Base-by-base conservation (phyloP, 2,329 filamentous ascomycete species). In the Diaporthe nobilis region DNA sequence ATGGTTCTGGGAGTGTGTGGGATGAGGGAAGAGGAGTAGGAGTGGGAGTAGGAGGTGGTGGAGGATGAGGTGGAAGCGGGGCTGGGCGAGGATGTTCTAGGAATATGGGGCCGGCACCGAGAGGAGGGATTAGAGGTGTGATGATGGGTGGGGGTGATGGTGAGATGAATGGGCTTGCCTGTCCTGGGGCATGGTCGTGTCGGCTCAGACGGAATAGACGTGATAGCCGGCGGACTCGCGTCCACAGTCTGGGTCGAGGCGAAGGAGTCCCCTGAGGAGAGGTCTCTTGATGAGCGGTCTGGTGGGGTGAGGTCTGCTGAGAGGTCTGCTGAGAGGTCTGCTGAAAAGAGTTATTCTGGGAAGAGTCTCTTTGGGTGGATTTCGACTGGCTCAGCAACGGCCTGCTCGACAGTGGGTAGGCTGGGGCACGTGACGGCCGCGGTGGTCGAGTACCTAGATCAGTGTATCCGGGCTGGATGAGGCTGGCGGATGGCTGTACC, bases 361-460 rank as follows among this genome's bases (percentile, higher is more conserved):
- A 31, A 1, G 25, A 5, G 25, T 15, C 22, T 9, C 2, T 65
- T 3, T 15, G 42, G 22, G 12, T 2, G 2, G 42, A 17, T 0
- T 20, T 5, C 17, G 47, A 20, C 34, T 55, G 47, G 34, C 9
- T 9, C 34, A 70, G 34, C 15, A 70, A 31, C 34, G 65, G 65
- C 34, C 65, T 53, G 34, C 34, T 70, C 49, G 65, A 39, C 49
- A 70, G 15, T 5, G 65, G 65, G 3, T 70, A 70, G 2, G 15
- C 31, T 20, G 65, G 65, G 4, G 65, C 47, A 7, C 65, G 65
- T 8, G 31, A 17, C 6, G 65, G 65, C 2, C 31, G 65, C 37
- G 22, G 47, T 28, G 65, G 65, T 12, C 13, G 31, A 1, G 47
- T 17, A 2, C n/a, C 49, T 55, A 47, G 65, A 7, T 55, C 65